Evolutionary conservation across 805 yeast genomes (phyloP), one percentile per base, ranked within the genome.

Genomic region (Isabelozyma rhagii): DNA sequence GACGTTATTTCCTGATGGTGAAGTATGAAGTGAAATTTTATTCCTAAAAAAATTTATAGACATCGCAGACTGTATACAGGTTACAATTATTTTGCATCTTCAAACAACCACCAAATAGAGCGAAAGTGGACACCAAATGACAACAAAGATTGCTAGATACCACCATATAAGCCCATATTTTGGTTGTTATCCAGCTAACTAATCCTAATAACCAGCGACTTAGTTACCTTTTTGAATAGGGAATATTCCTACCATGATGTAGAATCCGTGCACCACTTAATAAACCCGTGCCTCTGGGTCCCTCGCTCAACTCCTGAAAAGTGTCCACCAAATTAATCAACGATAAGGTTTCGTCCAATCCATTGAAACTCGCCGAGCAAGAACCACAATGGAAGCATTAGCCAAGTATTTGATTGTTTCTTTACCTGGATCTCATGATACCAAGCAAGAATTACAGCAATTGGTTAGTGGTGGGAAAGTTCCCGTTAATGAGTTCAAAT

Each of bases 401-500:
- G 75, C 75, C 31, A 68, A 70, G 54, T 80, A 79, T 56, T 65
- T 84, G 48, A 66, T 85, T 49, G 74, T 87, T 48, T 85, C 86
- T 11, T 74, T 80, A 51, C 88, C 89, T 4, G 77, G 78, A 50
- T 71, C 83, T 1, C 72, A 69, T 40, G 66, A 79, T 41, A 69
- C 78, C 38, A 64, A 61, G 57, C 71, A 68, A 49, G 85, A 86
- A 84, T 68, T 89, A 51, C 82, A 83, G 55, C 67, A 76, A 46
- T 66, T 72, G 29, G 70, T 86, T 51, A 69, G 79, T 52, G 80
- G 76, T 18, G 92, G 91, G 17, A 78, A 74, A 56, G 77, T 80
- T 40, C 83, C 81, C 45, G 74, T 89, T 34, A 67, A 76, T 47
- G 72, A 78, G 49, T 80, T 87, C 51, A 72, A 75, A 36, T 75